Evolutionary conservation across 1,284 basidiomycete genomes (phyloP), one percentile per base, ranked within the genome.

Genomic region (Sanguinoderma infundibulare): DNA sequence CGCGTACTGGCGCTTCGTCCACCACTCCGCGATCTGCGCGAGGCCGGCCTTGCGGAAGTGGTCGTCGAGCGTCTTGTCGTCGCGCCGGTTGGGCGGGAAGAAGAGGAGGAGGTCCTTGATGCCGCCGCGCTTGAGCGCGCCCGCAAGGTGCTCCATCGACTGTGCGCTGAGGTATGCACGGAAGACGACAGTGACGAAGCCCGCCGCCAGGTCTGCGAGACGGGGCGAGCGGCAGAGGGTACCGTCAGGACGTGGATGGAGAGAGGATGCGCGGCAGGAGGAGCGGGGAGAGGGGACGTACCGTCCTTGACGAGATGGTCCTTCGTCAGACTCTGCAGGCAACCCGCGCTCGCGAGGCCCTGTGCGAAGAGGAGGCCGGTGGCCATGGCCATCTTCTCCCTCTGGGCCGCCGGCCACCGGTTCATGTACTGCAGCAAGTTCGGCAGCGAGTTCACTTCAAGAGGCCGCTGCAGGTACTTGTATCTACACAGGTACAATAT

Each of bases 391-490:
- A 98, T 82, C 80, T 96, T 96, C 71, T 94, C 89, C 66, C 89
- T 87, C 78, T 92, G 87, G 24, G 78, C 81, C 15, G 83, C 74
- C 5, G 87, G 77, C 94, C 94, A 96, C 70, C 91, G 89, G 73
- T 94, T 87, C 72, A 93, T 87, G 74, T 98, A 98, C 74, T 97
- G 95, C 64, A 98, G 79, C 56, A 98, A 83, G 55, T 85, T 86
- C 3, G 94, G 92, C 34, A 98, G 83, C 60, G 94, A 86, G 44
- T 83, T 86, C 74, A 91, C 91, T 78, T 98, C 96, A 53, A 98
- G 88, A 46, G 96, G 95, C 76, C 91, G 95, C 79, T 98, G 96
- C 69, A 98, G 91, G 83, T 98, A 98, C 77, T 98, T 98, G 85
- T 98, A 98, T 78, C 94, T 95, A 22, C n/a, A n/a, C 44, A 35